Evolutionary conservation across 2,329 filamentous ascomycete species (phyloP), one percentile per base, ranked within the genome.

Genomic region (Fusarium sp.): DNA sequence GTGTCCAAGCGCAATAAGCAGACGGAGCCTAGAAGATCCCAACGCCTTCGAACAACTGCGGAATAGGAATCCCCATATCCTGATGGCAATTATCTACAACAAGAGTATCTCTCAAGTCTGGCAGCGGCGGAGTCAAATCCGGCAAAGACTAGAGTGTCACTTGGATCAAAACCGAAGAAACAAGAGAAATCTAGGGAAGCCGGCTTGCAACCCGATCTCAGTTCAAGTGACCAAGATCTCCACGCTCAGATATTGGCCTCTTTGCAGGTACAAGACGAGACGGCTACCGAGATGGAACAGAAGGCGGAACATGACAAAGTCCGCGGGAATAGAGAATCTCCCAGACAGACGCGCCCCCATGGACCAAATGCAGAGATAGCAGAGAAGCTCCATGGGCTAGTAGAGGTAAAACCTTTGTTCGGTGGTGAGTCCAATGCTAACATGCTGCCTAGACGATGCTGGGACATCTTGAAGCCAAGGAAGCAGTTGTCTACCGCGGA

Each of bases 321-420:
- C 27, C 33, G 27, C 7, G n/a, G 15, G 35, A 27, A 30, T 40
- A 41, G 57, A 20, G 62, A 62, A 30, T 14, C 20, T 11, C 7
- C 18, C 7, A 11, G 35, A 20, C 32, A 61, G 33, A 35, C 38
- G 8, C 40, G 30, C 1, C 45, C 40, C 23, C 56, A 53, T 13
- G 66, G 37, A 6, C 64, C 59, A 9, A 45, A 32, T 23, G 50
- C 64, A 6, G 64, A 69, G 27, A 44, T 75, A 42, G 53, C 58
- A 27, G 57, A 58, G 26, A 67, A 66, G 41, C 46, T 79, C 13
- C 71, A 78, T 37, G 62, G 40, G 13, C 44, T 77, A 18, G 69
- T 78, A 18, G 69, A 77, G 44, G 78, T 80, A 66, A 67, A 76
- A 35, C n/a, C 18, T 13, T 27, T 57, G n/a, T 11, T 4, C 18